Evolutionary conservation across 202 grass and related monocot genomes (phyloP).

Genomic region (Eragrostis tef): DNA sequence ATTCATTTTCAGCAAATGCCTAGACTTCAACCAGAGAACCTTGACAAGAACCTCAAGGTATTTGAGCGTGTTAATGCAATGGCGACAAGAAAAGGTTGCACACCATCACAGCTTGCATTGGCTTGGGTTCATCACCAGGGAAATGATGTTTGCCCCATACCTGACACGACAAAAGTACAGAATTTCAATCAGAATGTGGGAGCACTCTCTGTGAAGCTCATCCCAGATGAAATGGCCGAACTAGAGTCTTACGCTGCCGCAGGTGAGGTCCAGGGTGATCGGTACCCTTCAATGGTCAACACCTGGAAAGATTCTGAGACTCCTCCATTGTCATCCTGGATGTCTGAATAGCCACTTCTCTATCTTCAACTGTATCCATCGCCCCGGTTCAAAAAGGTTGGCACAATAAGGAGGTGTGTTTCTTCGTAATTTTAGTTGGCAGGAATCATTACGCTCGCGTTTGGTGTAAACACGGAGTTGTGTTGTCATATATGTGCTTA

Average conservation of each 20-base stretch:
- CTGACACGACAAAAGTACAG: conserved; percentile 63
- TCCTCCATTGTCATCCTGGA: conserved; percentile 60
- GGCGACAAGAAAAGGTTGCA: conserved; percentile 76
- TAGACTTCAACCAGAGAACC: conserved; percentile 65
- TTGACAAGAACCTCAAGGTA: conserved; percentile 57
- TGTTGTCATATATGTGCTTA: neutral
- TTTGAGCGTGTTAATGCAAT: conserved; percentile 64
- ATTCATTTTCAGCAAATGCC: conserved; percentile 50
- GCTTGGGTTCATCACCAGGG: conserved; percentile 73
- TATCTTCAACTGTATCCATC: neutral
- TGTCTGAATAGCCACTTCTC: conserved; percentile 1
- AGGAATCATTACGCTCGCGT: neutral
- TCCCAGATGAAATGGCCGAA: conserved; percentile 55
- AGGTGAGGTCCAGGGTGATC: conserved; percentile 52
- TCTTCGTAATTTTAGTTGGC: too few species aligned
- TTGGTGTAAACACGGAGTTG: neutral
- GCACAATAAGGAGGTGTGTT: neutral
- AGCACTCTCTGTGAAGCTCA: conserved; percentile 61
- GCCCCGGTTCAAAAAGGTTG: neutral
- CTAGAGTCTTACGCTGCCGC: conserved; percentile 50
- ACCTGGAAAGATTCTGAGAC: conserved; percentile 61
- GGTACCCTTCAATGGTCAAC: neutral
- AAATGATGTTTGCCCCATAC: conserved; percentile 71
- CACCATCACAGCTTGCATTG: conserved; percentile 66
- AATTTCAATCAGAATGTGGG: conserved; percentile 69